Evolutionary conservation across 805 yeast species (phyloP).

Genomic region (Brettanomyces naardenensis): DNA sequence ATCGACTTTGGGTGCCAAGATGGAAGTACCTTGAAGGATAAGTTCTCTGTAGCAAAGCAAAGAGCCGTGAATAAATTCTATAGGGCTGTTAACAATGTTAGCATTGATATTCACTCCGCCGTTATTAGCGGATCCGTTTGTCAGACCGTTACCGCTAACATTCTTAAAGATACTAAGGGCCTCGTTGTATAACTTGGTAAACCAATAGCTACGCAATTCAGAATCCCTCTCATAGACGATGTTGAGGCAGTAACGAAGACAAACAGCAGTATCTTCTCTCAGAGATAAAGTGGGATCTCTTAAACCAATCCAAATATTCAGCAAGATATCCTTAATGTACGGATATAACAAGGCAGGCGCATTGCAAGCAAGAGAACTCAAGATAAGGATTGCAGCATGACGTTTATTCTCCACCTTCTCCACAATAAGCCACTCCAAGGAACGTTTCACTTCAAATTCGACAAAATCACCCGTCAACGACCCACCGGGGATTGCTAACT

Average conservation of each 20-base stretch:
- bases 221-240: slow-evolving; percentile 76
- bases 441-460: slow-evolving; percentile 81
- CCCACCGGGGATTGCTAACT: slow-evolving; percentile 83
- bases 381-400: slow-evolving; percentile 83
- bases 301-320: slow-evolving; percentile 81
- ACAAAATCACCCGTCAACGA: slow-evolving; percentile 87
- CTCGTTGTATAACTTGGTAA: slow-evolving; percentile 42
- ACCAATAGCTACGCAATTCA: slow-evolving; percentile 67
- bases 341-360: slow-evolving; percentile 79
- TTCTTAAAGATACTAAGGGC: slow-evolving; percentile 23
- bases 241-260: slow-evolving; percentile 68
- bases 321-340: slow-evolving; percentile 70
- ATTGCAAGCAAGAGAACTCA: slow-evolving; percentile 76
- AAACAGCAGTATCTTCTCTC: slow-evolving; percentile 76
- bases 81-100: slow-evolving; percentile 15
- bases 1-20: slow-evolving; percentile 63
- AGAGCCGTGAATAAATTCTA: slow-evolving; percentile 83
- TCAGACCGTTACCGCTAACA: slow-evolving; percentile 4
- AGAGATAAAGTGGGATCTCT: slow-evolving; percentile 70
- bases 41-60: slow-evolving; percentile 76
- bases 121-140: slow-evolving; percentile 3
- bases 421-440: slow-evolving; percentile 86
- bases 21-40: slow-evolving; percentile 61
- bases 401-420: slow-evolving; percentile 80
- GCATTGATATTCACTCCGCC: slow-evolving; percentile 3